Evolutionary conservation across 2,329 filamentous ascomycete species (phyloP), one percentile per base, ranked within the genome.

Genomic region (Xylariaceae sp.): DNA sequence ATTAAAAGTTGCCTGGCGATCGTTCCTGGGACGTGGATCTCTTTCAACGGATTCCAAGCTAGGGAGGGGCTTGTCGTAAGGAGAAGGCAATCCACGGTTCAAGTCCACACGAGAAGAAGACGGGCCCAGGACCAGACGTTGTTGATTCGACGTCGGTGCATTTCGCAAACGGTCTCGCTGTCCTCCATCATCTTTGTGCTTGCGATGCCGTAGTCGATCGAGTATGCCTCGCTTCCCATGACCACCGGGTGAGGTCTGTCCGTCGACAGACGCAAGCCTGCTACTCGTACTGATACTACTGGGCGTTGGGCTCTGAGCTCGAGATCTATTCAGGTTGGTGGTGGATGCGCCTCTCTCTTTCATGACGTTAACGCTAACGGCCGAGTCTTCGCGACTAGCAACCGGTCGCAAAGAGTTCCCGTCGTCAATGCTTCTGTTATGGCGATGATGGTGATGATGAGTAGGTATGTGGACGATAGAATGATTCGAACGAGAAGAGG

Each of bases 231-330:
- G 67, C 58, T 74, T 78, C 35, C 67, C 66, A 33, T 76, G 72
- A 39, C 72, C 69, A 6, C 66, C 66, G 2, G 83, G 81, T 3
- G 81, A 85, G 15, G 72, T 72, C 55, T 81, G 77, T 18, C 74
- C 74, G 45, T 79, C 75, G 17, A 62, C 49, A 54, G 72, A 61
- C 52, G 67, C 56, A 64, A 73, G 57, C 55, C 70, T 72, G 61
- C 73, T 60, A 64, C 77, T 64, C 69, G 68, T 74, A 57, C 84
- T 88, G 52, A 77, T 78, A 32, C 78, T 72, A 62, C 87, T 93
- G 7, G 89, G 86, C 1, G 88, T 87, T 19, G 90, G 89, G 63
- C 90, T 95, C 46, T 86, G 79, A 11, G 87, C 82, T 50, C 89
- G 83, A 17, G 74, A 73, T 47, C 66, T 66, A 62, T 51, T 60